These are phyloP conservation scores for Emergomyces orientalis DNA, from an alignment of 2,329 filamentous ascomycete species.

Conservation along the genomic window DNA sequence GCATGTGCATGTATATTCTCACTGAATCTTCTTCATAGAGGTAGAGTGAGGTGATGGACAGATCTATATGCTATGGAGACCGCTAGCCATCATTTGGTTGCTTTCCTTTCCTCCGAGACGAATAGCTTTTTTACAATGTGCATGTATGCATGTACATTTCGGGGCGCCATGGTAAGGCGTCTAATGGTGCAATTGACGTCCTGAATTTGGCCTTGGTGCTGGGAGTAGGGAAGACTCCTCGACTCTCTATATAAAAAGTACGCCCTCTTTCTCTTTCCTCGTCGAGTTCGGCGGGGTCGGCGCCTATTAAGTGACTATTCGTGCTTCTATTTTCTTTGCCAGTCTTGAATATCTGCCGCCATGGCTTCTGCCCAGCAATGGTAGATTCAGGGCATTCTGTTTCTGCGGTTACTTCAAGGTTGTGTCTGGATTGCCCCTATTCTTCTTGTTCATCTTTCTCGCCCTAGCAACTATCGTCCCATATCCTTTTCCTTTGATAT, in stretches of 20 bases:
- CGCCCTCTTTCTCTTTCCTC: not conserved
- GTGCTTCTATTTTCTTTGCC: not conserved
- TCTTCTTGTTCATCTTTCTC: not conserved
- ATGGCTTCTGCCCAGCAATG: not conserved
- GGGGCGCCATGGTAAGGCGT: not conserved
- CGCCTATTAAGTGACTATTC: not conserved
- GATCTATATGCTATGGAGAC: no score
- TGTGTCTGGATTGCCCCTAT: not conserved
- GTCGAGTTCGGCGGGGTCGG: not conserved
- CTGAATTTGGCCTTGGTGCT: not conserved
- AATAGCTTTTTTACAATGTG: no score
- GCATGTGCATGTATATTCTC: no score
- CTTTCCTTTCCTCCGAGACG: no score
- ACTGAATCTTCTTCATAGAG: no score
- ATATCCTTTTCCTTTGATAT: not conserved
- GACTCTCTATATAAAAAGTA: not conserved
- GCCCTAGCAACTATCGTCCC: not conserved
- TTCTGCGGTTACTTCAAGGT: not conserved
- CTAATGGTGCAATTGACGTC: not conserved
- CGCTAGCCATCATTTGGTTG: no score
- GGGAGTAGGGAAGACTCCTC: not conserved
- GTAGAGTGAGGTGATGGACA: no score
- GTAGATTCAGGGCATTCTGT: not conserved
- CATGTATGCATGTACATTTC: not conserved
- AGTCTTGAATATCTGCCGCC: not conserved